Conservation (phyloP, 208 protist genomes). For the Naegleria gruberi region DNA sequence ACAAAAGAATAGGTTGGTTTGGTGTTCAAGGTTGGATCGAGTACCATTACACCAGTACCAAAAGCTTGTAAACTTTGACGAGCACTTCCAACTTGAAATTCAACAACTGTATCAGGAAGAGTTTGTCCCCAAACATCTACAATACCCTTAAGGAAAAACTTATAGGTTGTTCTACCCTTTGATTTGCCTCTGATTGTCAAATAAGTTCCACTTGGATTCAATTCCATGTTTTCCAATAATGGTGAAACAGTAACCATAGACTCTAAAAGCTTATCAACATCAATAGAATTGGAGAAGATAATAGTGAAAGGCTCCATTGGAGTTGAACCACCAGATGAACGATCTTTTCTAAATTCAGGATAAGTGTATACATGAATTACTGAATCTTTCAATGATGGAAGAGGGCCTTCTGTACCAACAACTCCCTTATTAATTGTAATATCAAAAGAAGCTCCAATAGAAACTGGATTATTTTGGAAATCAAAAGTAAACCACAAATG, state of each 20-base stretch:
- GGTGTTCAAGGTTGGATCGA: background rate
- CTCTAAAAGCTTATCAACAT: too few species aligned
- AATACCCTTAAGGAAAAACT: background rate
- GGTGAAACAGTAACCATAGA: background rate
- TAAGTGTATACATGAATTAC: too few species aligned
- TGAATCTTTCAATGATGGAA: too few species aligned
- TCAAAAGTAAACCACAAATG: background rate
- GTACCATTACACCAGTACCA: background rate
- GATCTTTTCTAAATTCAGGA: too few species aligned
- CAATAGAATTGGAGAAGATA: too few species aligned
- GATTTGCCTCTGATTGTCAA: background rate
- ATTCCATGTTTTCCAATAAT: background rate
- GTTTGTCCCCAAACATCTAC: background rate
- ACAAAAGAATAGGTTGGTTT: background rate
- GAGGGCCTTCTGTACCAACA: too few species aligned
- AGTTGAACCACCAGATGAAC: too few species aligned
- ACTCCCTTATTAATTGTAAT: too few species aligned
- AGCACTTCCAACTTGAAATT: background rate
- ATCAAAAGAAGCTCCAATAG: too few species aligned
- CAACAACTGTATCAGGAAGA: background rate
- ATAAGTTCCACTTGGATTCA: background rate
- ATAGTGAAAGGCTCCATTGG: too few species aligned
- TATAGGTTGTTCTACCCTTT: constrained; percentile 2
- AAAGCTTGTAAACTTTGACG: background rate
- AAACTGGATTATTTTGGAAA: background rate